Conservation (phyloP, 1,284 basidiomycete species). For the Exobasidium rhododendri region DNA sequence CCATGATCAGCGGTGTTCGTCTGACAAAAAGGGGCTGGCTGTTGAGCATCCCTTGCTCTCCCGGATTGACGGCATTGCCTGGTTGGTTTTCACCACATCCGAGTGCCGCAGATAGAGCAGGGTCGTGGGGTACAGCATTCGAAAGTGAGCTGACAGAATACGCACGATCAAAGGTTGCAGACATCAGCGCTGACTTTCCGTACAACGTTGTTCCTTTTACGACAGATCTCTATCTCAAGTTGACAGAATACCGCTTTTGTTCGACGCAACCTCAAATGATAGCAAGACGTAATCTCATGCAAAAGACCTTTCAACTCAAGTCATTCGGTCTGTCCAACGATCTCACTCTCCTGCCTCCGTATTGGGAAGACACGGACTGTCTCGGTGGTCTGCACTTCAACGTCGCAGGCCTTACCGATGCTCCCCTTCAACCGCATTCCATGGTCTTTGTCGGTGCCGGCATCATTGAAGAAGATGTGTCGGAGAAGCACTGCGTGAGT, state of each 20-base stretch:
- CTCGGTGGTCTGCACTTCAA: neutral
- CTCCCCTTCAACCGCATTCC: neutral
- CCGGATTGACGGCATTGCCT: neutral
- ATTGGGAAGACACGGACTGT: neutral
- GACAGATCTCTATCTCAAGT: too few species aligned
- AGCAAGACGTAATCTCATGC: neutral
- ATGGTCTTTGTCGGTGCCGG: neutral
- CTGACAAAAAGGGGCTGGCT: conserved; percentile 31
- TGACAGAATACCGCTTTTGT: too few species aligned
- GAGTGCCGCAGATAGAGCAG: neutral
- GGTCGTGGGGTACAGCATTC: neutral
- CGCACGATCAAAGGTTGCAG: too few species aligned
- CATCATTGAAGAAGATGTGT: too few species aligned
- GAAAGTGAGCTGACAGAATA: conserved; percentile 2
- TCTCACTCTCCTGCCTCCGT: neutral
- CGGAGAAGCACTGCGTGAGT: neutral
- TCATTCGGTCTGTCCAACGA: neutral
- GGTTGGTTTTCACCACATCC: neutral
- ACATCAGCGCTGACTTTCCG: too few species aligned
- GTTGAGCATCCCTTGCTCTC: neutral
- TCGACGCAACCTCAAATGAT: too few species aligned
- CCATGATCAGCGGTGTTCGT: conserved; percentile 35
- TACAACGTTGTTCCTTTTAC: too few species aligned
- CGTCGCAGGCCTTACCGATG: neutral
- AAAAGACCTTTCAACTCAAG: neutral